Conservation (phyloP, 75 land plant genomes). For the Chamaecyparis obtusa region DNA sequence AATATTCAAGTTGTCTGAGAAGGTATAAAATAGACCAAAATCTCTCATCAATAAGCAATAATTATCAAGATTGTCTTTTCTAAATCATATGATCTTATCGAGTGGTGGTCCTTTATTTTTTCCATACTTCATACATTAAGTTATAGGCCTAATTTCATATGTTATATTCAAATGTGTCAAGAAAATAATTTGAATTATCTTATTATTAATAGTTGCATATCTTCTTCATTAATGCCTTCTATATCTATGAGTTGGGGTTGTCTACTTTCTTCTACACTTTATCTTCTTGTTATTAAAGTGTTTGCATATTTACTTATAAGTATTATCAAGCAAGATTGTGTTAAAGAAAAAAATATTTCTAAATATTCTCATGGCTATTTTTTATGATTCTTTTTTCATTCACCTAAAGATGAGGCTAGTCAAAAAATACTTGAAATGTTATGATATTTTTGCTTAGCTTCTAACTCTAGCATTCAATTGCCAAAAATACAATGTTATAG, state of each 20-base stretch:
- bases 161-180: too few relatives aligned
- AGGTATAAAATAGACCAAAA: not conserved
- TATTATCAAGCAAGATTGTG: not conserved
- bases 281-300: too few relatives aligned
- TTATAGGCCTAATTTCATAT: not conserved
- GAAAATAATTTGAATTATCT: too few relatives aligned
- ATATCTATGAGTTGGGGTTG: too few relatives aligned
- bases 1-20: too few relatives aligned
- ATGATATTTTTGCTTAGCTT: too few relatives aligned
- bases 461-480: too few relatives aligned
- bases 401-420: too few relatives aligned
- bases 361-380: not conserved
- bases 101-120: not conserved
- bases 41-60: not conserved
- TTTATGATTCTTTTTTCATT: not conserved
- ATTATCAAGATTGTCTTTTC: too few relatives aligned
- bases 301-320: not conserved
- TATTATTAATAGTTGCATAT: too few relatives aligned
- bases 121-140: not conserved
- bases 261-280: not conserved
- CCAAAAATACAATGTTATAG: too few relatives aligned
- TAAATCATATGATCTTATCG: not conserved
- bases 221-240: not conserved
- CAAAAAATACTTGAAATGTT: too few relatives aligned
- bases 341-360: not conserved